phyloP scores from a whole-genome alignment of 2,329 filamentous ascomycete genomes.

The Colletotrichum theobromicola region DNA sequence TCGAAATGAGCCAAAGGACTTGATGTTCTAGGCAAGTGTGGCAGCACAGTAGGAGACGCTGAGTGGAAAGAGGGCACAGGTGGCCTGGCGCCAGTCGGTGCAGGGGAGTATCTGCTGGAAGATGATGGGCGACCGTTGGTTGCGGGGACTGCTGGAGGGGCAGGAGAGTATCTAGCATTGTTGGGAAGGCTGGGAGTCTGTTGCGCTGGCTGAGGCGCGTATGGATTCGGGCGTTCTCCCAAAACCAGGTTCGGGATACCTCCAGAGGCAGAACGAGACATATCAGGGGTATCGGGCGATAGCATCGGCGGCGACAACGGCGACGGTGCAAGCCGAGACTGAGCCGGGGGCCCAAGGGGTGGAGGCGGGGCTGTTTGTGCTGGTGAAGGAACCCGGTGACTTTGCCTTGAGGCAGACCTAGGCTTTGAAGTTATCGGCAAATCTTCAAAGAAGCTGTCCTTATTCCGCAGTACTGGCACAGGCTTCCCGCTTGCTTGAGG shows the following conservation, averaged over 20 bases:
- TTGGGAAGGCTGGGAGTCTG: conserved; percentile 36
- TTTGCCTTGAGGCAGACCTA: conserved; percentile 64
- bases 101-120: conserved; percentile 59
- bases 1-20: conserved; percentile 72
- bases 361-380: conserved; percentile 39
- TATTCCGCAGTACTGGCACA: conserved; percentile 39
- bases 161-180: conserved; percentile 67
- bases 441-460: conserved; percentile 78
- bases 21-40: conserved; percentile 68
- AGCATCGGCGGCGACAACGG: conserved; percentile 10
- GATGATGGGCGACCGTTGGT: conserved; percentile 46
- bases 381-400: conserved; percentile 48
- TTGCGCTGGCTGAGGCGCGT: conserved; percentile 48
- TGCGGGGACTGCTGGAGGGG: conserved; percentile 46
- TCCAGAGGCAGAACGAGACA: conserved; percentile 18
- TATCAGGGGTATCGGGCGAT: neutral
- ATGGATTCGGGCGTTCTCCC: conserved; percentile 58
- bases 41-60: conserved; percentile 47
- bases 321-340: conserved; percentile 28
- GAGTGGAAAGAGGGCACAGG: conserved; percentile 46
- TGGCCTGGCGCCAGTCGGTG: conserved; percentile 44
- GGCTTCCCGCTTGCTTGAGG: conserved; percentile 36
- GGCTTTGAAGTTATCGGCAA: conserved; percentile 68
- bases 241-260: conserved; percentile 52
- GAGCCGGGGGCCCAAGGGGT: conserved; percentile 33